Conservation (phyloP, 805 yeast species). For the Candida ortonii region DNA sequence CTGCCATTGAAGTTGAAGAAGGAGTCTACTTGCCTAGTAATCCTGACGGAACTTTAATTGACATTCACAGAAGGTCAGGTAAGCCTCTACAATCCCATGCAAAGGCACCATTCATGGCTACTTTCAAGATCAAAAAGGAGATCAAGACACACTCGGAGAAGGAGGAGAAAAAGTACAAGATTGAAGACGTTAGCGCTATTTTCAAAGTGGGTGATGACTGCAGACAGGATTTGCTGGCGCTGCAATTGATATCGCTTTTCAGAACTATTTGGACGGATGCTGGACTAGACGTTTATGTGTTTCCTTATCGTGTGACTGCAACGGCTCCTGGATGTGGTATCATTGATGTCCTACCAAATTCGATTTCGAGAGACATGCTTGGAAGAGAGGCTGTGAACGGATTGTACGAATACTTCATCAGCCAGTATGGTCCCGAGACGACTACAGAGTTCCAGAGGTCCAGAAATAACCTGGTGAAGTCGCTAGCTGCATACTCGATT, state of each 20-base stretch:
- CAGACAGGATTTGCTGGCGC: conserved; percentile 92
- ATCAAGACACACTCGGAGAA: conserved; percentile 40
- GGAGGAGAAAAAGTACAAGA: conserved; percentile 23
- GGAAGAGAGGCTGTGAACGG: conserved; percentile 99
- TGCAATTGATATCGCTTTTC: conserved; percentile 88
- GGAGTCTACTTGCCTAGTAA: conserved; percentile 94
- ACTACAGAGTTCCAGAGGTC: conserved; percentile 89
- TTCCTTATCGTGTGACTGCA: conserved; percentile 94
- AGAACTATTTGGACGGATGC: conserved; percentile 84
- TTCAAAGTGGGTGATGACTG: conserved; percentile 99
- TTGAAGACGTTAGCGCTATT: conserved; percentile 77
- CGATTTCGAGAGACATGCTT: conserved; percentile 94
- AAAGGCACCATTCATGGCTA: conserved; percentile 97
- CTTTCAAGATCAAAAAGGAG: conserved; percentile 75
- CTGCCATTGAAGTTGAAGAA: conserved; percentile 61
- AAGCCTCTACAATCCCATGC: conserved; percentile 97
- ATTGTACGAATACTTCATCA: conserved; percentile 82
- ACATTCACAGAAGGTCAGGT: conserved; percentile 88
- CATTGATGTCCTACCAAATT: conserved; percentile 93
- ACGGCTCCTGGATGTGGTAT: conserved; percentile 99
- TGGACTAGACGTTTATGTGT: conserved; percentile 88
- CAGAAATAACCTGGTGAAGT: conserved; percentile 86
- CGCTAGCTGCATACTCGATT: conserved; percentile 91
- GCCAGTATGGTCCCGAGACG: conserved; percentile 93
- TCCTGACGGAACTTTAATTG: conserved; percentile 93